Evolutionary conservation across 805 yeast species (phyloP), one percentile per base, ranked within the genome.

Genomic region (Saccharomyces mikatae): DNA sequence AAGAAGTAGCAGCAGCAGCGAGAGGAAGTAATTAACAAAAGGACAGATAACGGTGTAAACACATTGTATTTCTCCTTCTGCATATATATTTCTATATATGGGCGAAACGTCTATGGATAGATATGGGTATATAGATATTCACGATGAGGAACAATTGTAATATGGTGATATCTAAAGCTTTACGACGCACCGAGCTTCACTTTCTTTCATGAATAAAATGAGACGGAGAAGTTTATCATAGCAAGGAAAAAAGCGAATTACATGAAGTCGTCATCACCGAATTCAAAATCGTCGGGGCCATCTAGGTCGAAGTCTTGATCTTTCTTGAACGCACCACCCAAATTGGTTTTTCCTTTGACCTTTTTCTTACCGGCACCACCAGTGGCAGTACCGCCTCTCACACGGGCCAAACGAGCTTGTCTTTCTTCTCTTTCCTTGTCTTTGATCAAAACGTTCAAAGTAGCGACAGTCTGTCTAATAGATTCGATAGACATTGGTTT

Each of bases 301-400:
- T 70, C 76, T 52, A 80, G 73, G 57, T 79, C 87, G 60, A 81
- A 82, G 44, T 78, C 76, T 51, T 74, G 75, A 64, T 84, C 89
- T 71, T 86, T 85, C 77, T 84, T 87, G 69, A 76, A 76, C 9
- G 77, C 79, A 63, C 80, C 80, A 54, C 80, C 80, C 52, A 87
- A 76, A 69, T 84, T 86, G 48, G 89, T 86, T 61, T 78, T 80
- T 54, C 82, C 79, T 54, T 88, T 86, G 55, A 89, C 96, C 82
- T 91, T 92, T 82, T 87, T 86, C 80, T 91, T 90, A 73, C 96
- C 96, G 41, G 95, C 94, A 69, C 97, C 97, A 64, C 95, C 95
- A 26, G 89, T 81, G 44, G 92, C 82, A 28, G 95, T 87, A 60
- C 92, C 94, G 58, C 94, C 92, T 53, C 88, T 78, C 48, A 70